These are phyloP conservation scores for Pleurotus sapidus DNA, from an alignment of 768 basidiomycete species.

Conservation along the genomic window DNA sequence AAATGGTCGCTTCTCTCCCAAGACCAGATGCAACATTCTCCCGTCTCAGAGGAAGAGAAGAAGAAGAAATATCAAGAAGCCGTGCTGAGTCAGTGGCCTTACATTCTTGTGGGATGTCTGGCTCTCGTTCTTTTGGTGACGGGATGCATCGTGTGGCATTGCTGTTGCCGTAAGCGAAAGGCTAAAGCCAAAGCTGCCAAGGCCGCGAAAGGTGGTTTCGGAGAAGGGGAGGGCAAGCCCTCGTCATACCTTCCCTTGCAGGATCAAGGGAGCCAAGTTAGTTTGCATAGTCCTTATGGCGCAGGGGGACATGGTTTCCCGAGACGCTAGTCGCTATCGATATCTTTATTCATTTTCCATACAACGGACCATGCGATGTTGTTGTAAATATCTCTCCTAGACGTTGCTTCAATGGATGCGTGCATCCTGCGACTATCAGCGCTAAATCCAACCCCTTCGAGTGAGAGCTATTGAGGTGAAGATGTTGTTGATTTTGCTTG, in stretches of 20 bases:
- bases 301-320: background rate
- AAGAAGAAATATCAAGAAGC: conserved; percentile 63
- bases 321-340: background rate
- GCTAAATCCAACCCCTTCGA: no score
- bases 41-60: conserved; percentile 60
- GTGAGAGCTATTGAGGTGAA: no score
- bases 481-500: no score
- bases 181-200: conserved; percentile 14
- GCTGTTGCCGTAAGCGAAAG: conserved; percentile 46
- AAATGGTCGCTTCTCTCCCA: conserved; percentile 61
- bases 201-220: background rate
- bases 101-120: conserved; percentile 63
- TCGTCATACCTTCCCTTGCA: conserved; percentile 7
- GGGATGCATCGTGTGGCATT: conserved; percentile 54
- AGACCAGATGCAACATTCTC: conserved; percentile 57
- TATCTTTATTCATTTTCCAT: background rate
- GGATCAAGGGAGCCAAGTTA: conserved; percentile 5
- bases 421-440: no score
- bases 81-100: conserved; percentile 71
- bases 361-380: background rate
- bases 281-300: conserved; percentile 2
- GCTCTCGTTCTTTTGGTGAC: conserved; percentile 41
- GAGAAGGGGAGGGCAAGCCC: background rate
- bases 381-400: no score
- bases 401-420: no score